A percentile compares a stretch with the other conserved stretches of the same genome.
phyloP scores from a whole-genome alignment of 139 green algal genomes.

The Coelastrella sp. region DNA sequence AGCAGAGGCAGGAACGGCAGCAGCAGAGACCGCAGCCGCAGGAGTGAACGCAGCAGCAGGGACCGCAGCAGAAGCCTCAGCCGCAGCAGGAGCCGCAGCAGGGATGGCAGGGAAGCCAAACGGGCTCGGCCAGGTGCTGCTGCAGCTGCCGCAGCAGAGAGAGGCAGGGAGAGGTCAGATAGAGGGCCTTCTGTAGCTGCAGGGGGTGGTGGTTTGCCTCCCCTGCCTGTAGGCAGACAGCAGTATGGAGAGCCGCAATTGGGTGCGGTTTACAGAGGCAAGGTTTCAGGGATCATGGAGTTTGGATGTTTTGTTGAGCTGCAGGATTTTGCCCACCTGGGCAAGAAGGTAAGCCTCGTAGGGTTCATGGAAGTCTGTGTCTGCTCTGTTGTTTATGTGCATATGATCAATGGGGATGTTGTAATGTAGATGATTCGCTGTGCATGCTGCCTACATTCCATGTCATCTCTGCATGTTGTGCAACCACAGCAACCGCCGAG shows the following conservation, averaged over 20 bases:
- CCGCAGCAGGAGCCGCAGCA: conserved; percentile 25
- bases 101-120: not conserved
- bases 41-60: conserved; percentile 15
- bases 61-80: not conserved
- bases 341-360: conserved; percentile 38
- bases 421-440: too few species aligned
- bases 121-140: not conserved
- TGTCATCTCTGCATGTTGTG: too few species aligned
- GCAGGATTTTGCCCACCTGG: conserved; percentile 46
- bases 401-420: too few species aligned
- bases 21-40: not conserved
- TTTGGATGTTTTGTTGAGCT: conserved; percentile 98
- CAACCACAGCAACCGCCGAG: too few species aligned
- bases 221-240: conserved; percentile 46
- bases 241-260: conserved; percentile 69
- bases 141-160: conserved; percentile 23
- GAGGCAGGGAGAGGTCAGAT: not conserved
- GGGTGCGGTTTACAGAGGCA: conserved; percentile 81
- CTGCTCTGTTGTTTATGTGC: too few species aligned
- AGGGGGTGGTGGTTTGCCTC: conserved; percentile 18
- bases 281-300: conserved; percentile 87
- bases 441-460: too few species aligned
- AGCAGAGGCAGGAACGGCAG: conserved; percentile 12
- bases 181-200: too few species aligned
- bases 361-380: too few species aligned